A percentile compares a stretch with the other conserved stretches of the same genome.
Evolutionary conservation across 331 rosid genomes (phyloP).

Genomic region (Acacia pycnantha): DNA sequence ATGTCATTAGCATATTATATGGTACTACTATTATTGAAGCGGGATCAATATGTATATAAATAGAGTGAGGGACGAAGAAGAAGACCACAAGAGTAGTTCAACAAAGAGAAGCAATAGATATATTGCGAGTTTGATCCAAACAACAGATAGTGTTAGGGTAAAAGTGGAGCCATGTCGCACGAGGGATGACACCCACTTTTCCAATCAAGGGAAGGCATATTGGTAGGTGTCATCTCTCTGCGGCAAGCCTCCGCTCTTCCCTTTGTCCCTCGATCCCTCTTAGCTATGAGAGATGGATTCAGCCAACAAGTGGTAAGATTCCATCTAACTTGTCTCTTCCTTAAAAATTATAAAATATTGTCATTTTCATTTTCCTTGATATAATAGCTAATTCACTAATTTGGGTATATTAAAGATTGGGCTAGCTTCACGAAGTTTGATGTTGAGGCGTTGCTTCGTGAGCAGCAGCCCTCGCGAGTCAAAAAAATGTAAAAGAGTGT

Average conservation of each 20-base stretch:
- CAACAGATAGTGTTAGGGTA: not conserved
- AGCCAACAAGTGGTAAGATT: too few relatives aligned
- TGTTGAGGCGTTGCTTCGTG: not conserved
- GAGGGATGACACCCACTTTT: not conserved
- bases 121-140: too few relatives aligned
- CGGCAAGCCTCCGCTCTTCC: not conserved
- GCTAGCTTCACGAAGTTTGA: not conserved
- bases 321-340: too few relatives aligned
- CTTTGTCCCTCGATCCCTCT: not conserved
- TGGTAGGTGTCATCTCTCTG: not conserved
- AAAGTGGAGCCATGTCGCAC: not conserved
- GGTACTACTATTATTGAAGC: too few relatives aligned
- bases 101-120: not conserved
- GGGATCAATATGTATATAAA: not conserved
- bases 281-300: too few relatives aligned
- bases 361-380: too few relatives aligned
- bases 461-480: not conserved
- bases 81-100: not conserved
- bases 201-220: not conserved
- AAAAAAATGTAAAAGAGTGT: not conserved
- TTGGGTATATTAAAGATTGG: too few relatives aligned
- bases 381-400: too few relatives aligned
- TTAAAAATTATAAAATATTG: too few relatives aligned
- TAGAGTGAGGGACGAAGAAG: not conserved
- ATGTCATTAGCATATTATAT: too few relatives aligned